These are phyloP conservation scores for Lipomyces yamanashiensis DNA, from an alignment of 805 yeast genomes.

Conservation along the genomic window DNA sequence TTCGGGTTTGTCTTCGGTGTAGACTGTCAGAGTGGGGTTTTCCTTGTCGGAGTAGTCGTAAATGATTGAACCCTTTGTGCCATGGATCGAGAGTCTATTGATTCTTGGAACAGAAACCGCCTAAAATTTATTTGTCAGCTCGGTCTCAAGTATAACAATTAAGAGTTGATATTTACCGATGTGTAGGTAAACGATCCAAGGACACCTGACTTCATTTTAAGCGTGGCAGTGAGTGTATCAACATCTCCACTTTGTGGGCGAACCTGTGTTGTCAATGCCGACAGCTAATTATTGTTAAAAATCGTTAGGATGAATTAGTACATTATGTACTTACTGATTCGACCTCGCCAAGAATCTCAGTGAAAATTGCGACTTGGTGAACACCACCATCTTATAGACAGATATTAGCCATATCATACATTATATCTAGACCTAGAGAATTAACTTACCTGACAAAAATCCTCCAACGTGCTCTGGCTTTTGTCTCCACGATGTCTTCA, in stretches of 20 bases:
- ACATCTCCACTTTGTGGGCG: slow-evolving; percentile 79
- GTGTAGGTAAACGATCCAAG: slow-evolving; percentile 89
- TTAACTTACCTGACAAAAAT: slow-evolving; percentile 56
- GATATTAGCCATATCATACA: too few relatives aligned
- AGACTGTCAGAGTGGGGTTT: slow-evolving; percentile 42
- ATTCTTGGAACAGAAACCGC: slow-evolving; percentile 31
- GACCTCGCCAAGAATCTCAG: slow-evolving; percentile 78
- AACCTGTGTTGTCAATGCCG: slow-evolving; percentile 78
- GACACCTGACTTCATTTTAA: slow-evolving; percentile 61
- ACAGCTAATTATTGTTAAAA: slow-evolving; percentile 35
- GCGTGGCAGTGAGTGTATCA: slow-evolving; percentile 76
- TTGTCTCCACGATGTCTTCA: slow-evolving; percentile 80
- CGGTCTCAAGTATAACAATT: too few relatives aligned
- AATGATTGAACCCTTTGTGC: slow-evolving; percentile 74
- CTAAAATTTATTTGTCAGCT: background rate
- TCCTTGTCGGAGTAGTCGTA: slow-evolving; percentile 65
- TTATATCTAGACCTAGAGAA: background rate
- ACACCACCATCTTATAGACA: slow-evolving; percentile 74
- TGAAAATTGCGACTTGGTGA: slow-evolving; percentile 86
- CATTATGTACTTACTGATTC: slow-evolving; percentile 51
- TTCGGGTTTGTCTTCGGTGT: slow-evolving; percentile 35
- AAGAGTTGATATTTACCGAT: slow-evolving; percentile 58
- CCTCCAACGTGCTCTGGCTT: slow-evolving; percentile 94
- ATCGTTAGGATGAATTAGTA: background rate
- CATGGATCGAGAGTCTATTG: slow-evolving; percentile 71